Evolutionary conservation across 345 rosid species (phyloP), one percentile per base, ranked within the genome.

Genomic region (Cochlearia excelsa): DNA sequence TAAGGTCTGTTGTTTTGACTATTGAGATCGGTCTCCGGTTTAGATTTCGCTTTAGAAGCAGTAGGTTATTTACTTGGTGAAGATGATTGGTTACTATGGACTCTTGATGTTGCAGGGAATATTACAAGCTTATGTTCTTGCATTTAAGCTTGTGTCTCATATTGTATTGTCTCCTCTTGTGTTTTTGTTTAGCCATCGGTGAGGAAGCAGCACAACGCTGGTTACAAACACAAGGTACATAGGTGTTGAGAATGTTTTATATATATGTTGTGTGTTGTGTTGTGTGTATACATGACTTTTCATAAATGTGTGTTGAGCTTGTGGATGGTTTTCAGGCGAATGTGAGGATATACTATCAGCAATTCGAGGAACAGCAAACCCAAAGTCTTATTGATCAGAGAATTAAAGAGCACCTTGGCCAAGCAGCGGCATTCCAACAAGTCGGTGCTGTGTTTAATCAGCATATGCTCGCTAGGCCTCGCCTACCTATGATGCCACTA

Each of bases 131-230:
- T 26, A 45, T 31, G 43, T 33, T 58, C 41, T 45, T 57, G 30
- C 35, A 56, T 3, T 35, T 42, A 5, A 51, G 23, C 29, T 35
- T n/a, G 35, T 26, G 30, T 42, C 1, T n/a, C 8, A 30, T 44
- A 7, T 30, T 9, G 37, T 16, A 4, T 4, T 16, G 10, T 23
- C 5, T 61, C 10, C 5, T 40, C 9, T 26, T 7, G 51, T 62
- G 49, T n/a, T 43, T 46, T 54, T 1, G 31, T 71, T 68, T 85
- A 93, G 97, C 99, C 99, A 4, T 90, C 99, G 34, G 99, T 93
- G 69, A 87, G 97, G 76, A 93, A 90, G 78, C 99, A 93, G 72
- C 97, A 93, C 73, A 93, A 93, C 68, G 99, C 99, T 1, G 99
- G 99, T 35, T 89, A 89, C 81, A 93, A 93, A 66, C 99, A 93